Base-by-base conservation (phyloP, 2,329 filamentous ascomycete genomes). In the Apiospora sp. region DNA sequence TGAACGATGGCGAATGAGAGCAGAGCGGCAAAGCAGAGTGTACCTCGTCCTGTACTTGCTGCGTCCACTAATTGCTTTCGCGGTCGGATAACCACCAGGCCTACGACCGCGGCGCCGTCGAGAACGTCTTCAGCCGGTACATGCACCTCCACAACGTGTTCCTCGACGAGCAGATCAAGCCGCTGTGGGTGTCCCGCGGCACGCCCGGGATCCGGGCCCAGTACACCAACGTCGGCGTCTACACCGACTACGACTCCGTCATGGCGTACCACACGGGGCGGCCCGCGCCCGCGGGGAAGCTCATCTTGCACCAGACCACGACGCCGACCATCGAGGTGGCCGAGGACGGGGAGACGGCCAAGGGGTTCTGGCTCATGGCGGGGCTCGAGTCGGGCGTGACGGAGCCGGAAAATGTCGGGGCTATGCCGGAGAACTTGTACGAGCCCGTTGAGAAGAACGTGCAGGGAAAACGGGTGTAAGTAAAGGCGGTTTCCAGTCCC, bases 41-140 rank as follows among this genome's bases (percentile, higher is more conserved):
- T n/a, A n/a, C n/a, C n/a, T n/a, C n/a, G n/a, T n/a, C n/a, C n/a
- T n/a, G n/a, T n/a, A n/a, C n/a, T n/a, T n/a, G n/a, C n/a, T n/a
- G n/a, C n/a, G n/a, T n/a, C n/a, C n/a, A n/a, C n/a, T n/a, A n/a
- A n/a, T n/a, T n/a, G n/a, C n/a, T n/a, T n/a, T n/a, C n/a, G n/a
- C n/a, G n/a, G n/a, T n/a, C n/a, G n/a, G n/a, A n/a, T n/a, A n/a
- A n/a, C n/a, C n/a, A n/a, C n/a, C n/a, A 64, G 58, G 58, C 34
- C 19, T 14, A 64, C 34, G 58, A 64, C 30, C 58, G 58, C 7
- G 58, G 58, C 58, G 34, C 58, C 34, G 58, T 64, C 58, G 58
- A 64, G 58, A 64, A 64, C 58, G 58, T 64, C 58, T 64, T 64
- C 58, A 64, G 58, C 58, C 58, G 58, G 58, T 64, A 64, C 58